Evolutionary conservation across 805 yeast species (phyloP).

Genomic region (Myxozyma neglecta): DNA sequence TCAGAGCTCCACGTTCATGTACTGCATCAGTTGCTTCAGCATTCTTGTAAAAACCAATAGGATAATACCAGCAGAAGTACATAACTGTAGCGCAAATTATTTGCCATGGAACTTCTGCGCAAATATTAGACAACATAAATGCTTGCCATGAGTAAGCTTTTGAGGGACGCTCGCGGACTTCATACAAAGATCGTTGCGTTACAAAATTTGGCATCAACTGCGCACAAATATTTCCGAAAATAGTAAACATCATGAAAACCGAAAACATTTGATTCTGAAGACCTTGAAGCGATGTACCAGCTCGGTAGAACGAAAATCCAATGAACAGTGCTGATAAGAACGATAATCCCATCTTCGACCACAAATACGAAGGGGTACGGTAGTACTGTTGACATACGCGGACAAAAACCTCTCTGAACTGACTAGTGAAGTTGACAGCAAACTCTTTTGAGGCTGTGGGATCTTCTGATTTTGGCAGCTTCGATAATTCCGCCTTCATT

Average conservation of each 20-base stretch:
- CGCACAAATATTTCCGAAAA: slow-evolving; percentile 57
- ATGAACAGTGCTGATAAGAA: slow-evolving; percentile 56
- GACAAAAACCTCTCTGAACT: slow-evolving; percentile 47
- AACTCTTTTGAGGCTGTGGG: slow-evolving; percentile 46
- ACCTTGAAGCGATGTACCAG: slow-evolving; percentile 60
- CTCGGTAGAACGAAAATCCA: slow-evolving; percentile 69
- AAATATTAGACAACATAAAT: slow-evolving; percentile 59
- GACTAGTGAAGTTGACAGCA: slow-evolving; percentile 48
- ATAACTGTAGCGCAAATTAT: slow-evolving; percentile 57
- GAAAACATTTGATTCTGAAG: slow-evolving; percentile 82
- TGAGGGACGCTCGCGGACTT: slow-evolving; percentile 72
- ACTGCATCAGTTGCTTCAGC: slow-evolving; percentile 52
- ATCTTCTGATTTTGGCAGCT: slow-evolving; percentile 12
- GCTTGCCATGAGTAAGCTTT: slow-evolving; percentile 68
- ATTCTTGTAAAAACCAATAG: slow-evolving; percentile 51
- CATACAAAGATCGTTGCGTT: slow-evolving; percentile 63
- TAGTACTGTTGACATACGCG: slow-evolving; percentile 61
- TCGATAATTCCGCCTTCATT: slow-evolving; percentile 61
- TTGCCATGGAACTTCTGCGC: slow-evolving; percentile 69
- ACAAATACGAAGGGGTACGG: slow-evolving; percentile 61
- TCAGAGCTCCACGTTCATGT: slow-evolving; percentile 52
- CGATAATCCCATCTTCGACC: slow-evolving; percentile 56
- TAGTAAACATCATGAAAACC: slow-evolving; percentile 63
- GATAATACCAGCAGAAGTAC: slow-evolving; percentile 60
- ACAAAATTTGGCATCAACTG: slow-evolving; percentile 66